Evolutionary conservation across 306 rosid species (phyloP).

Genomic region (Prunus mume): DNA sequence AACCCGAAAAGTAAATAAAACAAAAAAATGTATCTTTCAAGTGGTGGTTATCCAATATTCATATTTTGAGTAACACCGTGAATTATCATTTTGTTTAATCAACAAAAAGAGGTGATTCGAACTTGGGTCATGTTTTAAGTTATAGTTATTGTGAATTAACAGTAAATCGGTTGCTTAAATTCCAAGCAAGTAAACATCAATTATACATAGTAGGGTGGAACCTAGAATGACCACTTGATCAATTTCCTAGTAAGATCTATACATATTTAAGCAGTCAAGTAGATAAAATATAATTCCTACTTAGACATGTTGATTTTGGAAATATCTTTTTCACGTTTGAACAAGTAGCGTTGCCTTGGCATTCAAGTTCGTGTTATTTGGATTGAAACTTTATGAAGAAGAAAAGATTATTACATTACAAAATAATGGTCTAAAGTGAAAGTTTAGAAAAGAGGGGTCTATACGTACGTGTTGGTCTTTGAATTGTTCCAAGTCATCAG

Average conservation of each 20-base stretch:
- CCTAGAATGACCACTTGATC: too few species aligned
- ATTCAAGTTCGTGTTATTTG: neutral
- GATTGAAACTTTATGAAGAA: neutral
- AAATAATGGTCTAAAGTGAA: too few species aligned
- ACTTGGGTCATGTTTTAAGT: neutral
- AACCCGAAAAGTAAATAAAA: neutral
- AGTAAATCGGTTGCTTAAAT: neutral
- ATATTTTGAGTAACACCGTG: too few species aligned
- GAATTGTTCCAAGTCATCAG: neutral
- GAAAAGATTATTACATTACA: neutral
- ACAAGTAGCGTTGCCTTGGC: neutral
- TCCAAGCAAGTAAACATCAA: neutral
- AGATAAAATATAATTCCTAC: neutral
- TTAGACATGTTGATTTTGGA: neutral
- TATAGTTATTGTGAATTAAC: neutral
- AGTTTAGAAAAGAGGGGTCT: too few species aligned
- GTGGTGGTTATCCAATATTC: too few species aligned
- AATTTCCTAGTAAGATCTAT: neutral
- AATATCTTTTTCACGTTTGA: neutral
- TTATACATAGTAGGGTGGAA: too few species aligned
- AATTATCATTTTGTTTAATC: neutral
- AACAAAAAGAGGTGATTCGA: neutral
- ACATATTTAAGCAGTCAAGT: neutral
- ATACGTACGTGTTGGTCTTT: neutral
- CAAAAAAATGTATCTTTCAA: neutral